A percentile compares a stretch with the other conserved stretches of the same genome.
phyloP scores from a whole-genome alignment of 257 asterid genomes.

The Eustoma russellianum region DNA sequence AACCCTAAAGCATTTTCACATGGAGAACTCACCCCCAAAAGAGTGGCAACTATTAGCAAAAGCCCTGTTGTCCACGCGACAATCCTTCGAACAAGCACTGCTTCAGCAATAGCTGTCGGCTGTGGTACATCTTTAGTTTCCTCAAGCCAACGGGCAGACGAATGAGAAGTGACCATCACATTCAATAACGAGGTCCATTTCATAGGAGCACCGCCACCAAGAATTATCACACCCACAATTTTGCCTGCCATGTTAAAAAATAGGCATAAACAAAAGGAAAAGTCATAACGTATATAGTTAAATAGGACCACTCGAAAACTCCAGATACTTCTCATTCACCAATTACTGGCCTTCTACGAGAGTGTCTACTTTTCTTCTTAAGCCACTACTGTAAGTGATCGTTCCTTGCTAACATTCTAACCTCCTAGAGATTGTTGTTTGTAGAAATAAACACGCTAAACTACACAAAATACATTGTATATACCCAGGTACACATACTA shows the following conservation, averaged over 20 bases:
- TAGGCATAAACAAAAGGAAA: neutral
- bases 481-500: too few species aligned
- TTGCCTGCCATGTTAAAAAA: constrained; percentile 43
- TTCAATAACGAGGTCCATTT: constrained; percentile 41
- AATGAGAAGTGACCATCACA: constrained; percentile 32
- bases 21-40: constrained; percentile 61
- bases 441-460: too few species aligned
- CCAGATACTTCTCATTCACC: too few species aligned
- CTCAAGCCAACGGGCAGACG: constrained; percentile 65
- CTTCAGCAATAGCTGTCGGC: constrained; percentile 32
- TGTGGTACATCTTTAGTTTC: constrained; percentile 29
- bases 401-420: too few species aligned
- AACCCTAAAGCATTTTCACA: neutral
- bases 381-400: too few species aligned
- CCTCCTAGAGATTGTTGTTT: too few species aligned
- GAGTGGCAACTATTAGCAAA: constrained; percentile 73
- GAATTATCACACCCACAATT: constrained; percentile 70
- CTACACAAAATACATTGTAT: too few species aligned
- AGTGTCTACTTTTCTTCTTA: too few species aligned
- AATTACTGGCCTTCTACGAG: too few species aligned
- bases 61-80: constrained; percentile 93
- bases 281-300: too few species aligned
- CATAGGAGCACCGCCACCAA: constrained; percentile 23
- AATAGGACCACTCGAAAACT: too few species aligned
- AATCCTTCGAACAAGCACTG: constrained; percentile 46